Base-by-base conservation (phyloP, 768 basidiomycete species). In the Mycena maculata region DNA sequence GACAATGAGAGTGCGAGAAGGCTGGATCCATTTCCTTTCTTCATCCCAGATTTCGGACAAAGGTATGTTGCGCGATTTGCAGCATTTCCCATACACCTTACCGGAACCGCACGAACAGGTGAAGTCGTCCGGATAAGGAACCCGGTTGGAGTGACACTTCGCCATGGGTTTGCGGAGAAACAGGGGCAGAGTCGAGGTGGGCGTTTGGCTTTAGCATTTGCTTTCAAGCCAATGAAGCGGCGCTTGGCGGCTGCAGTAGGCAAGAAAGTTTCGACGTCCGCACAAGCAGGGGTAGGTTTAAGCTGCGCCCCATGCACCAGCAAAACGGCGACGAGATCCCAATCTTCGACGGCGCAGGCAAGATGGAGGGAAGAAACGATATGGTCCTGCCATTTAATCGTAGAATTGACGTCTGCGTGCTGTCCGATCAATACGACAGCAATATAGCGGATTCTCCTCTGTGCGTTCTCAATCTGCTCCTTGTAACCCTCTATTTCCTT, bases 101-200 rank as follows among this genome's bases (percentile, higher is more conserved):
- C 33, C 31, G 22, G 64, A 50, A 5, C 69, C 73, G 58, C 74
- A 73, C 16, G n/a, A 47, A 41, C 76, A 76, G 38, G 71, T 63
- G 45, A 73, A 75, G 30, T 72, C 59, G 5, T 56, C 56, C 3
- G 76, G 76, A 47, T 73, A 73, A 3, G 60, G 59, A 3, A 62
- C 45, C 23, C 15, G 31, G 3, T 66, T 22, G 20, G 56, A 60
- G 64, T 77, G 76, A 57, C 76, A 76, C 2, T 67, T 56, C 0
- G 65, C 36, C 28, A 73, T 60, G 16, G 67, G 47, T 59, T 71
- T 55, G 75, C 75, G 25, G 75, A 76, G 62, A 69, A 77, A 58
- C 76, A 77, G 1, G 76, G 74, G 44, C 76, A 76, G 11, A 62
- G 55, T 22, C 71, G 68, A 7, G 54, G 59, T 10, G 71, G 73